Percentiles rank a stretch among this genome's conserved stretches.
phyloP scores from a whole-genome alignment of 1,284 basidiomycete species.

The Mycena citricolor region DNA sequence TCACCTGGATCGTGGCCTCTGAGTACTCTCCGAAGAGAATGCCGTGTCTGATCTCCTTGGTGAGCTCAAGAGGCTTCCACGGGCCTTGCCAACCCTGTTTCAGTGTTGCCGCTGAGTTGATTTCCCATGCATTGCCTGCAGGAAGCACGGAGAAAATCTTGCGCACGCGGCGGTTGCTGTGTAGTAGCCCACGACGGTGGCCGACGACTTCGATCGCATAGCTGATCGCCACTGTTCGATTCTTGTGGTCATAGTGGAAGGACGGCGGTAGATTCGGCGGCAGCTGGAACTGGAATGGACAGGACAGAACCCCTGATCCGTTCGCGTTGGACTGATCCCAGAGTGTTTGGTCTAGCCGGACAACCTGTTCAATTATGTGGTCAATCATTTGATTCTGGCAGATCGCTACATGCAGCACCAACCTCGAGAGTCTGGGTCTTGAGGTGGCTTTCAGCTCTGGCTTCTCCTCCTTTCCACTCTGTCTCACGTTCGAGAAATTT shows the following conservation, averaged over 20 bases:
- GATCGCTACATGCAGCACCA: no score
- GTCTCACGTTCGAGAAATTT: no score
- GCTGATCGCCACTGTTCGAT: constrained; percentile 11
- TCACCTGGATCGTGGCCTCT: constrained; percentile 8
- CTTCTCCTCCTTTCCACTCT: no score
- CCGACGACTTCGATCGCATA: constrained; percentile 18
- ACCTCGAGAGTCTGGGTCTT: no score
- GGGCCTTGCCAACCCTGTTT: constrained; percentile 12
- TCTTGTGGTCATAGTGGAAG: constrained; percentile 6
- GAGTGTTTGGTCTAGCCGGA: no score
- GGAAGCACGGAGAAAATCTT: constrained; percentile 15
- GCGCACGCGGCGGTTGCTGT: constrained; percentile 6
- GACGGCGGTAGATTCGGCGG: constrained; percentile 17
- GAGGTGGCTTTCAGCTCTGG: no score
- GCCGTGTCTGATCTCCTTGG: constrained; percentile 14
- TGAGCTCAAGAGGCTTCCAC: constrained; percentile 3
- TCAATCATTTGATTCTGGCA: no score
- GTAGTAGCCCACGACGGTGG: constrained; percentile 14
- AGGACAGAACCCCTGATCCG: constrained; percentile 10
- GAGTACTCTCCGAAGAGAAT: constrained; percentile 17
- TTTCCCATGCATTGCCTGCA: constrained; percentile 14
- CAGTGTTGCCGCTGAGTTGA: constrained; percentile 6
- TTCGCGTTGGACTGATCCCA: no score
- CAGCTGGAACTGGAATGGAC: constrained; percentile 16
- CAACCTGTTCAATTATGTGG: no score